Base-by-base conservation (phyloP, 2,329 filamentous ascomycete genomes). In the Microsporum audouinii region DNA sequence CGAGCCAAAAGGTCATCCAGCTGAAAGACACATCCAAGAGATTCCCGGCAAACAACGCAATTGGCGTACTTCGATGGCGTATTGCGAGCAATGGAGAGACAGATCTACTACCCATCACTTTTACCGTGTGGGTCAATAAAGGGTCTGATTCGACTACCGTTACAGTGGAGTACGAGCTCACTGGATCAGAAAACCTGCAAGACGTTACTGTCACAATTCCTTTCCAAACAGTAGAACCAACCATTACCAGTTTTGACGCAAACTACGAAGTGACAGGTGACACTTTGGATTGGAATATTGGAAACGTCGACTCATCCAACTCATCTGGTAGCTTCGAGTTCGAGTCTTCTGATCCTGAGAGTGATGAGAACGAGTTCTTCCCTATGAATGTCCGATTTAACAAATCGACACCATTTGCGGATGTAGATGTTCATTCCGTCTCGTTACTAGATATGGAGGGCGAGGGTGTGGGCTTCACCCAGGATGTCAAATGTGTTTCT, bases 71-170 rank as follows among this genome's bases (percentile, higher is more conserved):
- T 72, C 85, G 92, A 73, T 99, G 94, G 94, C 88, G 91, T 70
- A 73, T 76, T 53, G 88, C 89, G 27, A 85, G 86, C 14, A 88
- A 90, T 57, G 91, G 95, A 66, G 89, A 95, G 68, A 76, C 87
- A 39, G 86, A 85, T 64, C 84, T 91, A 60, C 85, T 95, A 41
- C 94, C 94, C 5, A 94, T 99, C 70, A 94, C 88, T 41, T 97
- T 99, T 74, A 96, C 91, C 1, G 92, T 96, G 41, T 99, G 94
- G 94, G 89, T 95, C 63, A 96, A 96, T 76, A 91, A 91, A 75
- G 88, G 89, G 56, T 82, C 84, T 27, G 84, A 87, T 55, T 91
- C 87, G 69, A 95, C 87, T 75, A 95, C 88, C 66, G 84, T 99
- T 71, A 99, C 92, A 1, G 84, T 97, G 38, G 94, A 97, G 75